Conservation (phyloP, 306 rosid genomes). For the Dalbergia cultrata region DNA sequence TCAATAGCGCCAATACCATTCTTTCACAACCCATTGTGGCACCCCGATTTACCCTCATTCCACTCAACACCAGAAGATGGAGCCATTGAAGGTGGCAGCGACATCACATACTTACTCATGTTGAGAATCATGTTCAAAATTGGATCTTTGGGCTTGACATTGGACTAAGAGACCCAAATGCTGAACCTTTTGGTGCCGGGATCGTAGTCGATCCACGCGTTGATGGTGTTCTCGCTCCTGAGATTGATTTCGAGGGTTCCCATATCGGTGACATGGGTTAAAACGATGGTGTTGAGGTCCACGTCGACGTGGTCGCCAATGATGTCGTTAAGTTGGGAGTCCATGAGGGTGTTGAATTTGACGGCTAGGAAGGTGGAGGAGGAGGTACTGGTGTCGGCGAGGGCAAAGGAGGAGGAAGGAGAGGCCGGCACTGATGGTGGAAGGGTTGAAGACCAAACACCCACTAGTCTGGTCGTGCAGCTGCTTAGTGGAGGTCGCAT, state of each 20-base stretch:
- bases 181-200: constrained; percentile 55
- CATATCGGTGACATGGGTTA: constrained; percentile 63
- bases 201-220: constrained; percentile 83
- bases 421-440: constrained; percentile 88
- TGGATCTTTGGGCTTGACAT: constrained; percentile 77
- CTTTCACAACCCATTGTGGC: constrained; percentile 72
- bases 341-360: constrained; percentile 88
- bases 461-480: too few relatives aligned
- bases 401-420: constrained; percentile 79
- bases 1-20: constrained; percentile 85
- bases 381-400: constrained; percentile 47
- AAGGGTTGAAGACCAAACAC: constrained; percentile 82
- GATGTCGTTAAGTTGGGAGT: constrained; percentile 78
- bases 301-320: constrained; percentile 89
- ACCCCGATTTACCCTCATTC: constrained; percentile 62
- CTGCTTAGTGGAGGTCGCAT: too few relatives aligned
- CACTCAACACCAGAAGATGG: constrained; percentile 52
- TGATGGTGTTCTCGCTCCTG: constrained; percentile 75
- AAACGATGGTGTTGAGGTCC: constrained; percentile 78
- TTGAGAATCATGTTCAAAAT: constrained; percentile 68
- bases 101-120: constrained; percentile 61
- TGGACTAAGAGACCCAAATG: constrained; percentile 80
- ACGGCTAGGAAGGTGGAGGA: constrained; percentile 66
- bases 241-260: constrained; percentile 68
- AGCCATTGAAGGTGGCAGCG: constrained; percentile 63